phyloP scores from a whole-genome alignment of 768 basidiomycete genomes.

The Lactarius tabidus region DNA sequence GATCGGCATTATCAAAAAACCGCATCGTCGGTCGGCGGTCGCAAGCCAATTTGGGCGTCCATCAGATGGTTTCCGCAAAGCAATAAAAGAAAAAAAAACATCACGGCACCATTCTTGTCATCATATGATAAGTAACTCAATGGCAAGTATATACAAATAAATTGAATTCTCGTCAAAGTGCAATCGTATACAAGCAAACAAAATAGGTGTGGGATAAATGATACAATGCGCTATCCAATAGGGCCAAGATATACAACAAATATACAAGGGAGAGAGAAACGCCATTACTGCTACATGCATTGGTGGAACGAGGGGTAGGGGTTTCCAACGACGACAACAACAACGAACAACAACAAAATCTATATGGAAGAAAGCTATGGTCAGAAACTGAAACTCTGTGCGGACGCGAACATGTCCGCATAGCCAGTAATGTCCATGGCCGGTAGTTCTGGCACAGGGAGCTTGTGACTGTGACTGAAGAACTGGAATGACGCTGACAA shows the following conservation, averaged over 20 bases:
- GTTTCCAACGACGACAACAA: conserved; percentile 9
- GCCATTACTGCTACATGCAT: conserved; percentile 22
- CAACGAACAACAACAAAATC: conserved; percentile 6
- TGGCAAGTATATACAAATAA: conserved; percentile 27
- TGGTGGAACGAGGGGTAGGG: not conserved
- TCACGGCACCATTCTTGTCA: conserved; percentile 7
- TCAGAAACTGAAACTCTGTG: conserved; percentile 16
- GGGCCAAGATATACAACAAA: conserved; percentile 13
- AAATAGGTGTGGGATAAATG: conserved; percentile 18
- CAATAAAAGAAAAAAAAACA: too few relatives aligned
- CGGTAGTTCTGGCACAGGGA: conserved; percentile 3
- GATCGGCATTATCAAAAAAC: conserved; percentile 9
- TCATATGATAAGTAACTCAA: too few relatives aligned
- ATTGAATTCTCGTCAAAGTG: conserved; percentile 7
- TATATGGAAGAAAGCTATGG: not conserved
- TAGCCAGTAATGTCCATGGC: conserved; percentile 4
- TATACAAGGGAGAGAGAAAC: conserved; percentile 21
- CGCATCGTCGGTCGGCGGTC: conserved; percentile 7
- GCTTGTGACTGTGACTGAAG: conserved; percentile 20
- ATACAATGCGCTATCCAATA: conserved; percentile 23
- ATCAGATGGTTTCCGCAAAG: conserved; percentile 16
- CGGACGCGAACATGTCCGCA: conserved; percentile 15
- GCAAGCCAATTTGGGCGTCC: not conserved
- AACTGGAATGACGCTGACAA: not conserved
- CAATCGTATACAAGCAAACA: conserved; percentile 17